Evolutionary conservation across 495 filamentous ascomycete species (phyloP), one percentile per base, ranked within the genome.

Genomic region (Pseudomonodictys pantanalensis): DNA sequence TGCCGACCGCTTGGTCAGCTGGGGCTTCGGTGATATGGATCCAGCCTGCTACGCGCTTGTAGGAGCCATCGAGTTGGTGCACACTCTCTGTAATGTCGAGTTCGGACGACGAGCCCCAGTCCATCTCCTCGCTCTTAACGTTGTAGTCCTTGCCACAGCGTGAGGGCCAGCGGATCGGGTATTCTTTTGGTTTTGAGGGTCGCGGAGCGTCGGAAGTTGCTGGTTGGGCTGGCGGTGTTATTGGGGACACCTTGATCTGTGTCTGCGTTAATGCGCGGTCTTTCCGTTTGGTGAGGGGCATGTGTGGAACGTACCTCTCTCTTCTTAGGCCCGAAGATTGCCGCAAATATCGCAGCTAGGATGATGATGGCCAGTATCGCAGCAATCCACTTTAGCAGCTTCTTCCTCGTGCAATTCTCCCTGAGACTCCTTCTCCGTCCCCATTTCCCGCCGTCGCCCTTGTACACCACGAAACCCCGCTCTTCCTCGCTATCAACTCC

Each of bases 61-160:
- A 59, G 6, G 47, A 25, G 5, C 49, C 50, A 24, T 64, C 55
- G 15, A 64, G 32, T 28, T 54, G 61, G 39, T 59, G 47, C 6
- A 64, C 33, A 22, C 17, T 29, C 26, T 64, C 61, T 10, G 54
- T 12, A 26, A 64, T 35, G 26, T 28, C 20, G 9, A 64, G 42
- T 9, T 64, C 61, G 11, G 54, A 26, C 1, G 49, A 41, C 11
- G 48, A 10, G 41, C 49, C 61, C 29, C 28, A 55, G 42, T 28
- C 22, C 29, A 54, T 54, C 11, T 48, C 48, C 17, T 52, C 47
- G 10, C 17, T 64, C 12, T 54, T 54, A 2, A 28, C 42, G 23
- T 64, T 58, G 48, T 64, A 64, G 42, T 64, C 49, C 42, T 58
- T 58, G 3, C 49, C 54, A 25, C 61, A 64, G 33, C 39, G 35